Percentiles rank a stretch among this genome's conserved stretches.
phyloP scores from a whole-genome alignment of 139 green algal species.

The Astrephomene gubernaculifera region DNA sequence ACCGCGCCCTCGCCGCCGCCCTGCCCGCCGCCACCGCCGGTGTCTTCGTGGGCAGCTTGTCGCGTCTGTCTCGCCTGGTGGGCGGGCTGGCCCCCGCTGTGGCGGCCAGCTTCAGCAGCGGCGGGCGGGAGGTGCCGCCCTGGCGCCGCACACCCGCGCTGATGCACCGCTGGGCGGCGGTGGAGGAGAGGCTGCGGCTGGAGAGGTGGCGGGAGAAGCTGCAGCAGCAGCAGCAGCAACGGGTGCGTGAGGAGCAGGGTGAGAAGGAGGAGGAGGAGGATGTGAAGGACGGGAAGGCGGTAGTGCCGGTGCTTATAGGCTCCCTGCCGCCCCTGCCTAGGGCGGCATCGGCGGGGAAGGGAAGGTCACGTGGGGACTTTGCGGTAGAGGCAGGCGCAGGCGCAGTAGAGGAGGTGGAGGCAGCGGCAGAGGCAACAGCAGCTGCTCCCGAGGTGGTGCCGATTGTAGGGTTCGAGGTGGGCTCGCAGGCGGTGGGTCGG shows the following conservation, averaged over 20 bases:
- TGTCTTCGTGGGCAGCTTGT: conserved; percentile 12
- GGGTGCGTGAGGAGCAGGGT: neutral
- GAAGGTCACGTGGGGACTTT: too few species aligned
- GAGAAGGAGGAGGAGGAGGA: neutral
- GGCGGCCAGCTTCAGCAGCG: conserved; percentile 6
- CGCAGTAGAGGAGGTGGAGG: neutral
- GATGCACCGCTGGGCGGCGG: conserved; percentile 9
- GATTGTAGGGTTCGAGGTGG: conserved; percentile 32
- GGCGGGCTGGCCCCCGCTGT: neutral
- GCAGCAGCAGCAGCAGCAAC: neutral
- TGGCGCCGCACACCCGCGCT: conserved; percentile 33
- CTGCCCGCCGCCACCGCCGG: neutral
- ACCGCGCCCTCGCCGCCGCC: neutral
- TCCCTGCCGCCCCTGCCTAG: too few species aligned
- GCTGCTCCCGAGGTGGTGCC: neutral
- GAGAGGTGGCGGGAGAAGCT: neutral
- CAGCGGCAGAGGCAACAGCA: neutral
- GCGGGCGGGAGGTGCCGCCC: conserved; percentile 28
- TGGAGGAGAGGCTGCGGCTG: neutral
- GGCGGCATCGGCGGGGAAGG: too few species aligned
- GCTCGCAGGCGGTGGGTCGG: neutral
- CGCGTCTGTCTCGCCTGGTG: conserved; percentile 11
- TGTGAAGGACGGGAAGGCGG: too few species aligned
- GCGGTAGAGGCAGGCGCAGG: neutral
- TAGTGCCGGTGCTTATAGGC: too few species aligned